These are phyloP conservation scores for Beauveria sp. DNA, from an alignment of 2,329 filamentous ascomycete genomes.

Conservation along the genomic window DNA sequence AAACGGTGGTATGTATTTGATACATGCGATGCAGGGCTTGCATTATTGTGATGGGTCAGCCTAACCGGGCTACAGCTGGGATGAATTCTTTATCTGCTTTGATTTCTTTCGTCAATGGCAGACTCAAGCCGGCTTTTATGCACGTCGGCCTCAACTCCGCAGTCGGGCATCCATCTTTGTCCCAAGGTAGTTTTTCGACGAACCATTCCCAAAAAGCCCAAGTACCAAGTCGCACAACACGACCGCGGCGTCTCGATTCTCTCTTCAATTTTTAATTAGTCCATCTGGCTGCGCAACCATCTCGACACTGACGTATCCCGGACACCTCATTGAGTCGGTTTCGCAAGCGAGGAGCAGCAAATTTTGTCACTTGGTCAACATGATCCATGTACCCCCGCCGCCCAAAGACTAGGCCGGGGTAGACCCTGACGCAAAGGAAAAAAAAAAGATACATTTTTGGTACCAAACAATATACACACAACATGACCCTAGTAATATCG, in stretches of 20 bases:
- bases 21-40: background rate
- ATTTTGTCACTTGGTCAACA: slow-evolving; percentile 9
- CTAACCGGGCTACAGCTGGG: background rate
- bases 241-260: background rate
- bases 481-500: background rate
- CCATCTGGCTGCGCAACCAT: background rate
- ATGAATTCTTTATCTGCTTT: background rate
- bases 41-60: background rate
- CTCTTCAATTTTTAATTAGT: background rate
- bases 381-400: slow-evolving; percentile 1
- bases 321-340: background rate
- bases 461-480: background rate
- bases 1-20: background rate
- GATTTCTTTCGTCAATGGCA: background rate
- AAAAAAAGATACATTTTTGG: background rate
- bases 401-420: slow-evolving; percentile 2
- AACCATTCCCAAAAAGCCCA: background rate
- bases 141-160: slow-evolving; percentile 10
- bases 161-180: slow-evolving; percentile 7
- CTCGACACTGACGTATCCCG: background rate
- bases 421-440: background rate
- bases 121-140: slow-evolving; percentile 1
- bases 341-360: background rate
- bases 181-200: background rate
- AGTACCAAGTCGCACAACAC: background rate